Percentiles rank a stretch among this genome's conserved stretches.
Conservation (phyloP, 2,329 filamentous ascomycete genomes). For the Pseudogymnoascus sp. region DNA sequence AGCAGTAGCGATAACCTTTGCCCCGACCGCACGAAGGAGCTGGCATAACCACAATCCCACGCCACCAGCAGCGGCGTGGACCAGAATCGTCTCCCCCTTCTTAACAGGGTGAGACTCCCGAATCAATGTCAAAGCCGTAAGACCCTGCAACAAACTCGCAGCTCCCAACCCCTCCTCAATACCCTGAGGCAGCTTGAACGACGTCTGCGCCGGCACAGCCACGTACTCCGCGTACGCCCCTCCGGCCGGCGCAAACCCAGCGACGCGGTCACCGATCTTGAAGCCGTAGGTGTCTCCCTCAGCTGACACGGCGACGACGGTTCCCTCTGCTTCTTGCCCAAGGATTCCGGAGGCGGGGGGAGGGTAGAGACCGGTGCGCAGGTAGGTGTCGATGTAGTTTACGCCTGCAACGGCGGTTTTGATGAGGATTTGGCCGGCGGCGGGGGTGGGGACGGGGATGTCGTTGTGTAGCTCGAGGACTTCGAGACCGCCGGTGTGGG, state of each 20-base stretch:
- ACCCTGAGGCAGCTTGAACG: conserved; percentile 54
- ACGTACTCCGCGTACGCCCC: conserved; percentile 50
- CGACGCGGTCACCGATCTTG: conserved; percentile 60
- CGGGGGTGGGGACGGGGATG: conserved; percentile 58
- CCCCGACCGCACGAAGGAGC: conserved; percentile 63
- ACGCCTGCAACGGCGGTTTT: conserved; percentile 74
- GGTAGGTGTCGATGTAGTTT: conserved; percentile 90
- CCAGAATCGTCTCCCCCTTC: conserved; percentile 70
- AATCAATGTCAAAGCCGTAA: conserved; percentile 74
- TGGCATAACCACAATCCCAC: conserved; percentile 70
- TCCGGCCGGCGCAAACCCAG: conserved; percentile 45
- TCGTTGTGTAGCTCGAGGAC: conserved; percentile 64
- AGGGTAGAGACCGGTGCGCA: conserved; percentile 75
- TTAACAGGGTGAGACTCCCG: conserved; percentile 64
- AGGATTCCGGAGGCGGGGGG: conserved; percentile 64
- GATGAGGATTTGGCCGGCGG: conserved; percentile 67
- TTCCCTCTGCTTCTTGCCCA: conserved; percentile 71
- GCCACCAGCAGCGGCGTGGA: conserved; percentile 80
- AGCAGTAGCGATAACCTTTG: conserved; percentile 71
- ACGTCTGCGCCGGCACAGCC: conserved; percentile 42
- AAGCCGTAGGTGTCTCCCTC: conserved; percentile 46
- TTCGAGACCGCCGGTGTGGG: conserved; percentile 63
- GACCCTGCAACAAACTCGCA: conserved; percentile 66
- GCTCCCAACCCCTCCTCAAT: conserved; percentile 55
- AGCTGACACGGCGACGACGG: conserved; percentile 52